Percentiles rank a stretch among this genome's conserved stretches.
These are phyloP conservation scores for Catharanthus roseus DNA, from an alignment of 257 asterid genomes.

Conservation along the genomic window DNA sequence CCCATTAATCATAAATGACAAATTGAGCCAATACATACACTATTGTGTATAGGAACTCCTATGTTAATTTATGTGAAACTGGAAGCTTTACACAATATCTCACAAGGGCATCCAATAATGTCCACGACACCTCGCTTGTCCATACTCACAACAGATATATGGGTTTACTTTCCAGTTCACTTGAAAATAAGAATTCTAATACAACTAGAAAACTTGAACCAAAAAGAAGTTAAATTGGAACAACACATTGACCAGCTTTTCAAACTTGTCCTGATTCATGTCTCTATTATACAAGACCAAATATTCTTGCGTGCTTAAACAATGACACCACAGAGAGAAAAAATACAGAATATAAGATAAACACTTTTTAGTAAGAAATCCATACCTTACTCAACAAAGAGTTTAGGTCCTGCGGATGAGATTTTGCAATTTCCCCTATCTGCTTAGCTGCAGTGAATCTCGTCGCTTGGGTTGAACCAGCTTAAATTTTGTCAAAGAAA, in stretches of 20 bases:
- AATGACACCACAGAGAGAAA: not conserved
- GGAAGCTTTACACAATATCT: not conserved
- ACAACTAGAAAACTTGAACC: not conserved
- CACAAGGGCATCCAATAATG: not conserved
- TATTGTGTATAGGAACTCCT: not conserved
- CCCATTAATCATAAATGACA: not conserved
- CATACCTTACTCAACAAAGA: constrained; percentile 83
- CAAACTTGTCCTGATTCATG: not conserved
- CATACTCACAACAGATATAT: not conserved
- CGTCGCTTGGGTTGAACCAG: constrained; percentile 97
- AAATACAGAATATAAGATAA: not conserved
- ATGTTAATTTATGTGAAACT: not conserved
- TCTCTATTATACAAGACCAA: not conserved
- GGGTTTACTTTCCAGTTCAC: not conserved
- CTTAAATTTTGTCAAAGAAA: constrained; percentile 63
- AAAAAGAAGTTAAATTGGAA: not conserved
- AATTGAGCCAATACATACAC: not conserved
- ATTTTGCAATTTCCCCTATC: constrained; percentile 95
- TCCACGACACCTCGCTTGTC: not conserved
- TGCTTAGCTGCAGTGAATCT: constrained; percentile 97
- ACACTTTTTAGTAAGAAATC: not conserved
- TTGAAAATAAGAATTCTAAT: not conserved
- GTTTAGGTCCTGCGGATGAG: constrained; percentile 92
- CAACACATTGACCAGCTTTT: not conserved
- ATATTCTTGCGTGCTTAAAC: not conserved